Evolutionary conservation across 495 filamentous ascomycete species (phyloP).

Genomic region (Penicillium silybi): DNA sequence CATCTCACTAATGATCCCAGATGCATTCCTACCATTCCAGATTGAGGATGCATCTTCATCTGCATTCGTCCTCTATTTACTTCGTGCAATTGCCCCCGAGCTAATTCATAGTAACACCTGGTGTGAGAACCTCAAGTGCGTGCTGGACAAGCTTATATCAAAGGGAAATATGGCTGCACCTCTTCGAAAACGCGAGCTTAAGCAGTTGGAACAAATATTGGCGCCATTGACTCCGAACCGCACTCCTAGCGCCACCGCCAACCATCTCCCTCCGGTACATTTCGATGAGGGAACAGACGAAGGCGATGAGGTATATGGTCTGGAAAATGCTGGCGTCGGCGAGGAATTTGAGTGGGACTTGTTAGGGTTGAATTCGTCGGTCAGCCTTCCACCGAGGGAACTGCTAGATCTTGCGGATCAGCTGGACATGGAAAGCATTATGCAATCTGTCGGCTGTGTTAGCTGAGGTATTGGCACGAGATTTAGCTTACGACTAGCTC

Average conservation of each 20-base stretch:
- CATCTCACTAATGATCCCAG: slow-evolving; percentile 3
- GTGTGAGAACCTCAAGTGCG: slow-evolving; percentile 24
- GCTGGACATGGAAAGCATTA: slow-evolving; percentile 29
- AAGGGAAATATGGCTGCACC: slow-evolving; percentile 29
- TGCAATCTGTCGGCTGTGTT: slow-evolving; percentile 21
- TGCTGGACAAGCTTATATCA: slow-evolving; percentile 22
- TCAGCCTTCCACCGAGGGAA: slow-evolving; percentile 25
- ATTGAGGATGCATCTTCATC: slow-evolving; percentile 32
- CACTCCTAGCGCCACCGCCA: background rate
- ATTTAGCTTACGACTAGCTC: background rate
- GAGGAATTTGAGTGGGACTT: slow-evolving; percentile 31
- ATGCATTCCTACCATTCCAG: slow-evolving; percentile 32
- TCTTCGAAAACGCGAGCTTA: slow-evolving; percentile 20
- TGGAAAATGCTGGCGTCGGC: slow-evolving; percentile 19
- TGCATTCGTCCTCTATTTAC: slow-evolving; percentile 29
- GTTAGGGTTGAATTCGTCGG: slow-evolving; percentile 21
- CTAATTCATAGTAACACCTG: slow-evolving; percentile 21
- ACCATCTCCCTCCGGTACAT: background rate
- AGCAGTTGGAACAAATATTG: slow-evolving; percentile 25
- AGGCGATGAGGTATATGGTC: slow-evolving; percentile 11
- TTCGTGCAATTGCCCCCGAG: slow-evolving; percentile 23
- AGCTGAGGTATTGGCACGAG: background rate
- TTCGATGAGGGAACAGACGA: slow-evolving; percentile 3
- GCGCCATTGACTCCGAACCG: slow-evolving; percentile 25
- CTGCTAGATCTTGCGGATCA: slow-evolving; percentile 29